Evolutionary conservation across 2,329 filamentous ascomycete species (phyloP).

Genomic region (Thermochaetoides dissita): DNA sequence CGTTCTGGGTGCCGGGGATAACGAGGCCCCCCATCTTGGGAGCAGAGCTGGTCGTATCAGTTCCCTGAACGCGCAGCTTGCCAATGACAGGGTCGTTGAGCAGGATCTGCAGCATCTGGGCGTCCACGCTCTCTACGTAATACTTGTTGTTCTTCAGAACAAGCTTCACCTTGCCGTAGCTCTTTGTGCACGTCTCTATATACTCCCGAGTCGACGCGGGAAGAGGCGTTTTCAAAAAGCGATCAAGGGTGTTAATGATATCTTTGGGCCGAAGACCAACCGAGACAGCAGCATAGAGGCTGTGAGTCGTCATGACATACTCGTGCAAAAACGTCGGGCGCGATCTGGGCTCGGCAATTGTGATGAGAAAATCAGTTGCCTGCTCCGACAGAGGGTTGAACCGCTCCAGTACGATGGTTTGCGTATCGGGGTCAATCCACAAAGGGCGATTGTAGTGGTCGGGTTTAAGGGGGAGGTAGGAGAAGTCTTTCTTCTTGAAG

Average conservation of each 20-base stretch:
- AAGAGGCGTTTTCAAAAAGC: conserved; percentile 76
- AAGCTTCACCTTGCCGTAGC: conserved; percentile 89
- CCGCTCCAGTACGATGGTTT: conserved; percentile 82
- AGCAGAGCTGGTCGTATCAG: conserved; percentile 59
- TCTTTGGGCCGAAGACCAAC: conserved; percentile 82
- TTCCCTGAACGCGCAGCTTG: conserved; percentile 59
- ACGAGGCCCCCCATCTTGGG: conserved; percentile 78
- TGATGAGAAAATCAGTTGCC: conserved; percentile 89
- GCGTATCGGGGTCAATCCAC: conserved; percentile 81
- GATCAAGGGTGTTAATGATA: conserved; percentile 78
- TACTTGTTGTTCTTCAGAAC: conserved; percentile 91
- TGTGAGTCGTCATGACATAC: conserved; percentile 82
- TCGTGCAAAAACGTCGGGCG: conserved; percentile 86
- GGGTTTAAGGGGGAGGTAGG: conserved; percentile 66
- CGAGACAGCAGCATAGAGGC: conserved; percentile 86
- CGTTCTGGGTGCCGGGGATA: conserved; percentile 89
- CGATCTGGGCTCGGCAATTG: conserved; percentile 85
- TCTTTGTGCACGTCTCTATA: conserved; percentile 66
- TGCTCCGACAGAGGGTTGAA: conserved; percentile 78
- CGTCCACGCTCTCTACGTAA: conserved; percentile 84
- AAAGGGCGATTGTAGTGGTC: conserved; percentile 83
- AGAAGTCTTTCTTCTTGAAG: conserved; percentile 50
- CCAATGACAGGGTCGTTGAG: conserved; percentile 74
- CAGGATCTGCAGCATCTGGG: conserved; percentile 72
- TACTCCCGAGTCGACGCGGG: conserved; percentile 69